Evolutionary conservation across 2,329 filamentous ascomycete genomes (phyloP).

Genomic region (Acarospora socialis): DNA sequence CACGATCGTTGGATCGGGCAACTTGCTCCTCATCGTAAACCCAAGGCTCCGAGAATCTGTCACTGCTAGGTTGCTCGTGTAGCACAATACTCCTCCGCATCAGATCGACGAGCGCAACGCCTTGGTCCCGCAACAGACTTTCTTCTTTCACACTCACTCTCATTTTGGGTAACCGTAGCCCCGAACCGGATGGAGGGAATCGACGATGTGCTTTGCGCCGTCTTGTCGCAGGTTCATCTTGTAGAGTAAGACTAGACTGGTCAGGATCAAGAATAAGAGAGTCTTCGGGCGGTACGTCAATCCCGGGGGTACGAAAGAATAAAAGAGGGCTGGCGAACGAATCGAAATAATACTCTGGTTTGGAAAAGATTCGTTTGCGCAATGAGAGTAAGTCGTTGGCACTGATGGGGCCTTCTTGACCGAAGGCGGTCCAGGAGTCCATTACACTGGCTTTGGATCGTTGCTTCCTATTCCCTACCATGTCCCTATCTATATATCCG

Average conservation of each 20-base stretch:
- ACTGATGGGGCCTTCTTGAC: constrained; percentile 19
- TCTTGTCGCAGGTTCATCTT: constrained; percentile 1
- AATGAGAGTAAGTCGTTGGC: constrained; percentile 18
- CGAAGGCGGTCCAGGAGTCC: constrained; percentile 19
- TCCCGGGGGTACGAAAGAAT: constrained; percentile 34
- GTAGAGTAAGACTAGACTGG: background rate
- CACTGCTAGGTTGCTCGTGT: constrained; percentile 11
- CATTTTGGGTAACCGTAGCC: constrained; percentile 28
- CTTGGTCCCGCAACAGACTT: constrained; percentile 27
- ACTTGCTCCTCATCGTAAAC: too few relatives aligned
- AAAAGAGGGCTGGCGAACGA: constrained; percentile 36
- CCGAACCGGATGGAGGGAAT: constrained; percentile 28
- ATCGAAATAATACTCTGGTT: constrained; percentile 32
- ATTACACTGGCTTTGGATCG: background rate
- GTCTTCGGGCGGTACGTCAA: constrained; percentile 14
- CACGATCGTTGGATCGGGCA: too few relatives aligned
- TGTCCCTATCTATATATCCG: too few relatives aligned
- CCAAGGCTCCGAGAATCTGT: too few relatives aligned
- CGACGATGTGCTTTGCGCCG: constrained; percentile 22
- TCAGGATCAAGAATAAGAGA: constrained; percentile 19
- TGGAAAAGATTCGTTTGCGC: constrained; percentile 28
- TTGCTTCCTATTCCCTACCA: too few relatives aligned
- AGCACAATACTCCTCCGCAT: constrained; percentile 27
- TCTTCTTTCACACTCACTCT: constrained; percentile 25
- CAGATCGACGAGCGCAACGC: constrained; percentile 26